Evolutionary conservation across 169 alveolate species (phyloP), one percentile per base, ranked within the genome.

Genomic region (Plasmodium malariae): DNA sequence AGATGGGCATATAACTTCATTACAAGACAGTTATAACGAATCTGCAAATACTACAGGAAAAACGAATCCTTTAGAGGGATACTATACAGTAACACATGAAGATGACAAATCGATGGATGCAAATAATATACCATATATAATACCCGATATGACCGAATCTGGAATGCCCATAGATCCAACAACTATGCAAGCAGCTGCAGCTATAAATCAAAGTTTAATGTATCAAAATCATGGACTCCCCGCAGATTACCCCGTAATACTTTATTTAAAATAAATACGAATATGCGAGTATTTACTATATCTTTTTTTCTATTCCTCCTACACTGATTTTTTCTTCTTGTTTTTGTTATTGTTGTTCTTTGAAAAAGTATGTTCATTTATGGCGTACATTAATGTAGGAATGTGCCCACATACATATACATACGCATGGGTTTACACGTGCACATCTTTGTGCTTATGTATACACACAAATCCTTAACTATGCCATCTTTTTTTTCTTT

Each of bases 161-260:
- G 83, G 83, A 19, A 83, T 67, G 40, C 57, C 51, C 12, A 55
- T 83, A 43, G 91, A 83, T 60, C 80, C 83, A 45, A 67, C 91
- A n/a, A 57, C 80, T 26, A 83, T 83, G 91, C 91, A 83, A 83
- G 91, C 91, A 40, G 59, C 91, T 67, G 74, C 91, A 26, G 91
- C 76, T 30, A 49, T 83, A 54, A 83, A 83, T 40, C 91, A 83
- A 57, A 83, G 91, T 51, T 49, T 83, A 71, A 83, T 83, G 91
- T 83, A 49, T 57, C 83, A 67, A 57, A 83, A 83, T 71, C 65
- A 83, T 36, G 91, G 85, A 12, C 17, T 65, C 26, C 71, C 91
- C n/a, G 30, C 85, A 59, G 91, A 83, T 67, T 83, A 83, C 19
- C 91, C 91, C 12, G 91, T 83, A 83, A 83, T 12, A 32, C 14